Conservation (phyloP, 371 early-diverging fungal species). For the Phascolomyces articulosus region DNA sequence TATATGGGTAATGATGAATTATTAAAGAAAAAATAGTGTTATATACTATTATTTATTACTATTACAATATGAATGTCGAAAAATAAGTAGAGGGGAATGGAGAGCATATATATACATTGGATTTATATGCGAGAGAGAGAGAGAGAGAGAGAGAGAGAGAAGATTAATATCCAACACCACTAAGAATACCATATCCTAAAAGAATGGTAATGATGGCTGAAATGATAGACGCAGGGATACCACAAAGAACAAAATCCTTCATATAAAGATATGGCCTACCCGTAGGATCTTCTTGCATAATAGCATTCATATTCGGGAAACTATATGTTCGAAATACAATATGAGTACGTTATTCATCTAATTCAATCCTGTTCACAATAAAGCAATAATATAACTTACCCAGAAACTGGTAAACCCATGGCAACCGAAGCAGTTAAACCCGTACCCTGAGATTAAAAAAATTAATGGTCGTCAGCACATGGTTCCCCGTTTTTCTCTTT, state of each 20-base stretch:
- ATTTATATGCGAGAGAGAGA: too few species aligned
- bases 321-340: slow-evolving; percentile 13
- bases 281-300: slow-evolving; percentile 89
- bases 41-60: too few species aligned
- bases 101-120: background rate
- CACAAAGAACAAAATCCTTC: slow-evolving; percentile 83
- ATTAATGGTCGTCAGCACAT: too few species aligned
- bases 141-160: background rate
- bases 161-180: slow-evolving; percentile 15
- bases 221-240: slow-evolving; percentile 76
- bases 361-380: background rate
- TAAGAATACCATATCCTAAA: slow-evolving; percentile 22
- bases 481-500: background rate
- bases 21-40: too few species aligned
- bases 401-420: slow-evolving; percentile 94
- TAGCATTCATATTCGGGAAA: slow-evolving; percentile 97
- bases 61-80: too few species aligned
- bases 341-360: too few species aligned
- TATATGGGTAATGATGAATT: background rate
- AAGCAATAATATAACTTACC: slow-evolving; percentile 23
- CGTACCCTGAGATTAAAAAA: slow-evolving; percentile 53
- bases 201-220: slow-evolving; percentile 38
- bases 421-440: slow-evolving; percentile 77
- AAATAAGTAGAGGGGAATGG: background rate
- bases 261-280: slow-evolving; percentile 85